phyloP scores from a whole-genome alignment of 306 rosid genomes.

The Ammopiptanthus mongolicus region DNA sequence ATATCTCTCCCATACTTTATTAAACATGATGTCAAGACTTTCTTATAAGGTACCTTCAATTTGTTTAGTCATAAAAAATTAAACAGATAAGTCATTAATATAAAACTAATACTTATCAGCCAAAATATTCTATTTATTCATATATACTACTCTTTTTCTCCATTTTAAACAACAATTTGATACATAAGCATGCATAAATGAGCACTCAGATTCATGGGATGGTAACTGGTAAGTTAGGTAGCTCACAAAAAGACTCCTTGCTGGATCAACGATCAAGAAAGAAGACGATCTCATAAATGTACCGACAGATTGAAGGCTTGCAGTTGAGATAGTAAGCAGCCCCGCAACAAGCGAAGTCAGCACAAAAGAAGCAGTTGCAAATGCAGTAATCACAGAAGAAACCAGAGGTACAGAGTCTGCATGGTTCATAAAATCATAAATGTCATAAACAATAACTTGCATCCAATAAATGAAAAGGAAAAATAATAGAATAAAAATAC shows the following conservation, averaged over 20 bases:
- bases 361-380: conserved; percentile 58
- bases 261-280: conserved; percentile 57
- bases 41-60: neutral
- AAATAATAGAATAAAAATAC: neutral
- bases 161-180: neutral
- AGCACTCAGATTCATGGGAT: neutral
- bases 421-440: conserved; percentile 13
- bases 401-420: conserved; percentile 67
- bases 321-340: conserved; percentile 68
- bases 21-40: neutral
- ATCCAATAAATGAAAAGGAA: neutral
- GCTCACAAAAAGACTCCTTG: conserved; percentile 76
- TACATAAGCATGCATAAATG: neutral
- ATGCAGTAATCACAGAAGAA: conserved; percentile 50
- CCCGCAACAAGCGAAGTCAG: conserved; percentile 65
- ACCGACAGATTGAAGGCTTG: conserved; percentile 72
- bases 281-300: conserved; percentile 44
- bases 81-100: neutral
- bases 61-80: neutral
- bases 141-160: neutral
- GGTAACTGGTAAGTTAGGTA: conserved; percentile 4
- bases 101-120: neutral
- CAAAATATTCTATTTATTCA: neutral
- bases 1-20: neutral
- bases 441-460: neutral